These are phyloP conservation scores for Hsuehochloa calcarea DNA, from an alignment of 176 grass and related monocot genomes.

Conservation along the genomic window DNA sequence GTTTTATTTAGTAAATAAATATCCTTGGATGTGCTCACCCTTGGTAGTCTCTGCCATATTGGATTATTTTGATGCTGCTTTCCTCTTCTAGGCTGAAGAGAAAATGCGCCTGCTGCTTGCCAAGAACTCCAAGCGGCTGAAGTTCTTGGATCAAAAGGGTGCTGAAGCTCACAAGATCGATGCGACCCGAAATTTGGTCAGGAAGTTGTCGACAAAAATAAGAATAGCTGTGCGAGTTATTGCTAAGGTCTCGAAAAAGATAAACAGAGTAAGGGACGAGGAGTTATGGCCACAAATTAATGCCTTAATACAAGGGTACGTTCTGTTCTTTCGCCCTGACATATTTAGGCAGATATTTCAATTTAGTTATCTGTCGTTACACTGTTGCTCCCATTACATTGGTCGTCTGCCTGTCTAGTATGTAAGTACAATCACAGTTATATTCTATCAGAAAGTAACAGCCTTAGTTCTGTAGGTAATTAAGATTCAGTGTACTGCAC, in stretches of 20 bases:
- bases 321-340: neutral
- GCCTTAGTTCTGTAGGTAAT: neutral
- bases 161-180: constrained; percentile 73
- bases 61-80: constrained; percentile 16
- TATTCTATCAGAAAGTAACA: constrained; percentile 21
- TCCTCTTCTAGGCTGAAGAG: constrained; percentile 64
- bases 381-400: neutral
- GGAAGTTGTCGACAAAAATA: constrained; percentile 64
- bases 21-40: neutral
- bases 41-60: neutral
- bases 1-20: neutral
- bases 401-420: neutral
- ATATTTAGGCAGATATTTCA: neutral
- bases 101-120: constrained; percentile 78
- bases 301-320: constrained; percentile 77
- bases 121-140: constrained; percentile 67
- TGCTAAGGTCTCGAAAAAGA: constrained; percentile 68
- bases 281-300: constrained; percentile 77
- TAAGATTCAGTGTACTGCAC: neutral
- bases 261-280: constrained; percentile 80
- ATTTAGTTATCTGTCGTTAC: neutral
- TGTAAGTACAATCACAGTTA: neutral
- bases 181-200: constrained; percentile 52
- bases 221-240: constrained; percentile 68
- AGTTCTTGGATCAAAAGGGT: constrained; percentile 64